Evolutionary conservation across 78 protist genomes (phyloP), one percentile per base, ranked within the genome.

Genomic region (Tieghemostelium lacteum): DNA sequence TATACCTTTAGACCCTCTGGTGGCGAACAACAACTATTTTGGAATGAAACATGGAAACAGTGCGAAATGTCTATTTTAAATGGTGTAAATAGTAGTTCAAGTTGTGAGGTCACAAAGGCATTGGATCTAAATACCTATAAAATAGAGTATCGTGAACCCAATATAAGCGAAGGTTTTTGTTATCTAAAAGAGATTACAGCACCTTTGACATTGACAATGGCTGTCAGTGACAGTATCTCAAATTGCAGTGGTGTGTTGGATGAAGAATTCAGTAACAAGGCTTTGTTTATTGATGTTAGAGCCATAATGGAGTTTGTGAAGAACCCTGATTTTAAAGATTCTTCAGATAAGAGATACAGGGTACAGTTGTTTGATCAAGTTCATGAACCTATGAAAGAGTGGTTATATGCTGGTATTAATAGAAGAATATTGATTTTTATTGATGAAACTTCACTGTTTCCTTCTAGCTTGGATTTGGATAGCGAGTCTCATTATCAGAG

Each of bases 371-470:
- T 29, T 50, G 67, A 49, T 6, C 1, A 40, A 3, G 24, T 52
- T 2, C 17, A 65, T 31, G n/a, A 20, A 24, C 19, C 78, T 2
- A 83, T 83, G 52, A 80, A 67, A 40, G 60, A 80, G n/a, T 80
- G 88, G 88, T 19, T 67, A 4, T 1, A 10, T 2, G 8, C 10
- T 28, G n/a, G 40, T 31, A 54, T 36, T 19, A 40, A 29, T 61
- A 31, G 37, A 45, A 58, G 89, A 26, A 37, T 83, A 2, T 58
- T 83, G 24, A 1, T 83, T 17, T 29, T 83, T 16, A 58, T 83
- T 37, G 89, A 83, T 58, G 89, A 83, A 26, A 61, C 58, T 19
- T 52, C 89, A 57, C 34, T 83, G 12, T 83, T 58, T 42, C 89
- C 89, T 4, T n/a, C 75, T 17, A 34, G 67, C 12, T 20, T 83